Evolutionary conservation across 805 yeast species (phyloP).

Genomic region (Wickerhamomyces bovis): DNA sequence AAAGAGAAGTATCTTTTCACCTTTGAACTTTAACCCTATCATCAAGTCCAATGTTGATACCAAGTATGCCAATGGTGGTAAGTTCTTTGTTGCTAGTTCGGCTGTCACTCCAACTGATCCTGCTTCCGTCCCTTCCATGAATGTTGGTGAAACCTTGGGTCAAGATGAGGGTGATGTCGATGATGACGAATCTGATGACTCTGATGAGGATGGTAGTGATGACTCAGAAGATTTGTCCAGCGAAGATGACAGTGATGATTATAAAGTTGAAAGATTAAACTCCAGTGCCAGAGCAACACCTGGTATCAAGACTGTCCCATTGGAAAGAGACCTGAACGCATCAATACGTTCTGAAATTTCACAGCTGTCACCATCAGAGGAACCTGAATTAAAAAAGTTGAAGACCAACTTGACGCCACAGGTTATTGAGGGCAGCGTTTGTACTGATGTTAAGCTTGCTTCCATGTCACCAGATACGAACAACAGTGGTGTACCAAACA

Average conservation of each 20-base stretch:
- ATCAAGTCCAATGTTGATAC: conserved; percentile 73
- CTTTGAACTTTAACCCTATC: conserved; percentile 74
- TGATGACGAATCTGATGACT: conserved; percentile 18
- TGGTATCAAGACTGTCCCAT: not conserved
- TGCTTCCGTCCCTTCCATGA: conserved; percentile 10
- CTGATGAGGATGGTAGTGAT: conserved; percentile 22
- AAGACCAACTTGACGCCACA: conserved; percentile 5
- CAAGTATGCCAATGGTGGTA: conserved; percentile 86
- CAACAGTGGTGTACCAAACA: conserved; percentile 47
- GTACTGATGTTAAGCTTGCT: conserved; percentile 1
- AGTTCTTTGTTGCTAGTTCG: conserved; percentile 55
- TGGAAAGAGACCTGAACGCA: not conserved
- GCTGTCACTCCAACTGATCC: conserved; percentile 19
- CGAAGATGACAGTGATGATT: conserved; percentile 17
- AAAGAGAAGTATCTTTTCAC: conserved; percentile 69
- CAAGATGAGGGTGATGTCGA: conserved; percentile 21
- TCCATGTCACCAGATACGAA: conserved; percentile 13
- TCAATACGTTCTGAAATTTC: not conserved
- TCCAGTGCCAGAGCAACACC: not conserved
- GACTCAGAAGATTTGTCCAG: conserved; percentile 9
- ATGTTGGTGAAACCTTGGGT: conserved; percentile 13
- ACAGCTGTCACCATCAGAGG: conserved; percentile 1
- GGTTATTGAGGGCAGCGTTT: not conserved
- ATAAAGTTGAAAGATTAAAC: conserved; percentile 11
- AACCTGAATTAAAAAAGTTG: conserved; percentile 16